These are phyloP conservation scores for Globisporangium perplexum DNA, from an alignment of 352 stramenopile genomes.

Conservation along the genomic window DNA sequence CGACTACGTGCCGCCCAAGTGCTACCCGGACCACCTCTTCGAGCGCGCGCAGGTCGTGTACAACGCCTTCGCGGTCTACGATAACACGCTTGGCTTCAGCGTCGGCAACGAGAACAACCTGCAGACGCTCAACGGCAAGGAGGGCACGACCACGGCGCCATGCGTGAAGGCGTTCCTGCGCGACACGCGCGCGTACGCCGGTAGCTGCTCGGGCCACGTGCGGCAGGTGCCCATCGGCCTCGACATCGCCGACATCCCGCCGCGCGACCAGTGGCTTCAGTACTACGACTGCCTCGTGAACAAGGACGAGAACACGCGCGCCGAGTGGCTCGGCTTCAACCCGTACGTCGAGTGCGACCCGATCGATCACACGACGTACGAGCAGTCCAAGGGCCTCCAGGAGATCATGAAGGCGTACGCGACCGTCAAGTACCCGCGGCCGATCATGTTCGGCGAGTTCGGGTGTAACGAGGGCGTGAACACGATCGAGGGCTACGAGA, in stretches of 20 bases:
- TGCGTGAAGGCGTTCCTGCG: slow-evolving; percentile 71
- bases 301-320: slow-evolving; percentile 40
- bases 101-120: slow-evolving; percentile 71
- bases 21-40: slow-evolving; percentile 47
- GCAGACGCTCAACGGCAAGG: slow-evolving; percentile 31
- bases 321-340: slow-evolving; percentile 39
- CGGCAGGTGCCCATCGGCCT: slow-evolving; percentile 66
- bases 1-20: slow-evolving; percentile 32
- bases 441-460: slow-evolving; percentile 75
- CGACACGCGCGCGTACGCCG: slow-evolving; percentile 46
- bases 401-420: slow-evolving; percentile 61
- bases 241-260: slow-evolving; percentile 64
- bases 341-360: slow-evolving; percentile 69
- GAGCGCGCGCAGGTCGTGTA: slow-evolving; percentile 58
- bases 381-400: slow-evolving; percentile 47
- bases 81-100: slow-evolving; percentile 66
- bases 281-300: slow-evolving; percentile 68
- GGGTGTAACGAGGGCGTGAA: slow-evolving; percentile 63
- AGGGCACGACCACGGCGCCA: slow-evolving; percentile 39
- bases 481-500: slow-evolving; percentile 62
- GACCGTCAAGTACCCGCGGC: slow-evolving; percentile 34
- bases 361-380: slow-evolving; percentile 41
- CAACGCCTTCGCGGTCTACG: slow-evolving; percentile 68
- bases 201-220: slow-evolving; percentile 28
- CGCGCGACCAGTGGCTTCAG: slow-evolving; percentile 49